These are phyloP conservation scores for Tephrocybe sp. DNA, from an alignment of 768 basidiomycete genomes.

Conservation along the genomic window DNA sequence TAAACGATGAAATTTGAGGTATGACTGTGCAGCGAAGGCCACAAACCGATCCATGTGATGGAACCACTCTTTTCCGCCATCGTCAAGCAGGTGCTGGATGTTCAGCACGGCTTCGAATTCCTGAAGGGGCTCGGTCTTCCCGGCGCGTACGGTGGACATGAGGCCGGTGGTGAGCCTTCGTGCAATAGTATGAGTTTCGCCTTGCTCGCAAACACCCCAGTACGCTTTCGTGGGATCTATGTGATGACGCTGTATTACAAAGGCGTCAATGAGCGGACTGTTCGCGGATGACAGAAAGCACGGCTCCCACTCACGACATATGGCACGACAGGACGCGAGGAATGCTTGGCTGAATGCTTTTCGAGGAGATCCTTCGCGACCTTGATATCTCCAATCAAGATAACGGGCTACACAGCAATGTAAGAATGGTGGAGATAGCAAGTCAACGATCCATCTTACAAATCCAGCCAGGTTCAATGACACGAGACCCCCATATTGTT, in stretches of 20 bases:
- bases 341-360: not conserved
- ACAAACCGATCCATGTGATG: slow-evolving; percentile 5
- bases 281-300: not conserved
- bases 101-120: no score
- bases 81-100: not conserved
- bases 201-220: not conserved
- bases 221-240: no score
- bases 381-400: not conserved
- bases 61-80: no score
- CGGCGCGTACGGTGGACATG: no score
- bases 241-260: no score
- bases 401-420: not conserved
- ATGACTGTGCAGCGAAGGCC: not conserved
- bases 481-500: no score
- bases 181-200: not conserved
- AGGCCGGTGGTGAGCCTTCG: not conserved
- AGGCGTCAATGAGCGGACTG: not conserved
- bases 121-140: no score
- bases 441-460: not conserved
- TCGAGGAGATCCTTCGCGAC: not conserved
- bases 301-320: not conserved
- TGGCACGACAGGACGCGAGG: not conserved
- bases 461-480: no score
- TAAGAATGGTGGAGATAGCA: not conserved
- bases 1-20: no score